Percentiles rank a stretch among this genome's conserved stretches.
phyloP scores from a whole-genome alignment of 2,329 filamentous ascomycete species.

The Pestalotiopsis sp. region DNA sequence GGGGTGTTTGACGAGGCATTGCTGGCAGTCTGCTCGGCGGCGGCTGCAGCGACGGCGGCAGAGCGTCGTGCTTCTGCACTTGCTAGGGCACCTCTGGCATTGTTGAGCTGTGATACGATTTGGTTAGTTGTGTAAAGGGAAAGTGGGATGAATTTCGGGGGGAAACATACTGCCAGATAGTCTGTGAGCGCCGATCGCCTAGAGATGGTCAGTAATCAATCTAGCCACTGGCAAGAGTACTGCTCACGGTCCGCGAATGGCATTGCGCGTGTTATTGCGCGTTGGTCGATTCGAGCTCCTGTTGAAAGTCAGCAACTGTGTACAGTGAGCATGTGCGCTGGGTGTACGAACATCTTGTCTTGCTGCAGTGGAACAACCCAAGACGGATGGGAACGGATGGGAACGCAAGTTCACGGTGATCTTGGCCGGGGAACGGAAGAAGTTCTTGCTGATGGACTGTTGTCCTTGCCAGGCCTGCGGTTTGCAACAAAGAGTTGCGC shows the following conservation, averaged over 20 bases:
- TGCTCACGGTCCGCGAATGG: slow-evolving; percentile 29
- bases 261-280: slow-evolving; percentile 12
- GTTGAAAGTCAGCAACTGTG: not conserved
- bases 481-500: not conserved
- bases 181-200: slow-evolving; percentile 32
- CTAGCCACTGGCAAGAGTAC: not conserved
- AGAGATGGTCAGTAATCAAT: not conserved
- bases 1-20: slow-evolving; percentile 3
- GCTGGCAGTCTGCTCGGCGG: slow-evolving; percentile 1
- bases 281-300: slow-evolving; percentile 21
- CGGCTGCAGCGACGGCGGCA: slow-evolving; percentile 17
- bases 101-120: not conserved
- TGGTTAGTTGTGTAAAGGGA: not conserved
- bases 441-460: not conserved
- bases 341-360: not conserved
- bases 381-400: not conserved
- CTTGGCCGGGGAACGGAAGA: not conserved
- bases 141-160: not conserved
- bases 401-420: not conserved
- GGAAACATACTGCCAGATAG: slow-evolving; percentile 25
- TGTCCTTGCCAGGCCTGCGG: not conserved
- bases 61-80: slow-evolving; percentile 24
- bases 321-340: not conserved
- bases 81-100: slow-evolving; percentile 20
- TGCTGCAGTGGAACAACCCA: not conserved